These are phyloP conservation scores for Trichoderma asperelloides DNA, from an alignment of 495 filamentous ascomycete genomes.

Conservation along the genomic window DNA sequence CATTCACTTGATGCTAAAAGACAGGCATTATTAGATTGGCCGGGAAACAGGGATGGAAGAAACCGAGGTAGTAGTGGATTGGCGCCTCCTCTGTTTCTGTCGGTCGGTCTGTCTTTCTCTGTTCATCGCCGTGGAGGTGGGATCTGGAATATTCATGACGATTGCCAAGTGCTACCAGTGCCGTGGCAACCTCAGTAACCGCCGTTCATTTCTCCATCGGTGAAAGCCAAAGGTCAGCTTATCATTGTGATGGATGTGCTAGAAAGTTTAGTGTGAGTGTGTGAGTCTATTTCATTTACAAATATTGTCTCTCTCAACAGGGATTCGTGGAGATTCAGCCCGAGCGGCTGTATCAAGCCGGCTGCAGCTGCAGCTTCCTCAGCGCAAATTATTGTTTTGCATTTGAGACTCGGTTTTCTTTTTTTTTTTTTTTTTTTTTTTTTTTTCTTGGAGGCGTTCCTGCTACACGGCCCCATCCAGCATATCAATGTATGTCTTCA, in stretches of 20 bases:
- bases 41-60: not conserved
- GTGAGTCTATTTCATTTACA: not conserved
- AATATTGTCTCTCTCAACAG: not conserved
- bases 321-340: not conserved
- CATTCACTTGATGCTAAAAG: not conserved
- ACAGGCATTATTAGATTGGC: not conserved
- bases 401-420: not conserved
- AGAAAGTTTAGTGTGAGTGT: not conserved
- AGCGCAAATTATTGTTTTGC: constrained; percentile 8
- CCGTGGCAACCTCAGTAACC: too few relatives aligned
- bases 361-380: not conserved
- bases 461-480: not conserved
- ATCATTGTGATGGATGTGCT: not conserved
- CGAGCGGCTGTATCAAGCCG: not conserved
- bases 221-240: not conserved
- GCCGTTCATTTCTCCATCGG: not conserved
- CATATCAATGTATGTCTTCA: constrained; percentile 4
- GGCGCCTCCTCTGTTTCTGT: not conserved
- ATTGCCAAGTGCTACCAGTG: too few relatives aligned
- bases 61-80: not conserved
- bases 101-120: not conserved
- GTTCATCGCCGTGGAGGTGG: not conserved
- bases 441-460: not conserved
- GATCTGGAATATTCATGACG: too few relatives aligned
- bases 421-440: not conserved